Evolutionary conservation across 768 basidiomycete species (phyloP), one percentile per base, ranked within the genome.

Genomic region (Lentinula guzmanii): DNA sequence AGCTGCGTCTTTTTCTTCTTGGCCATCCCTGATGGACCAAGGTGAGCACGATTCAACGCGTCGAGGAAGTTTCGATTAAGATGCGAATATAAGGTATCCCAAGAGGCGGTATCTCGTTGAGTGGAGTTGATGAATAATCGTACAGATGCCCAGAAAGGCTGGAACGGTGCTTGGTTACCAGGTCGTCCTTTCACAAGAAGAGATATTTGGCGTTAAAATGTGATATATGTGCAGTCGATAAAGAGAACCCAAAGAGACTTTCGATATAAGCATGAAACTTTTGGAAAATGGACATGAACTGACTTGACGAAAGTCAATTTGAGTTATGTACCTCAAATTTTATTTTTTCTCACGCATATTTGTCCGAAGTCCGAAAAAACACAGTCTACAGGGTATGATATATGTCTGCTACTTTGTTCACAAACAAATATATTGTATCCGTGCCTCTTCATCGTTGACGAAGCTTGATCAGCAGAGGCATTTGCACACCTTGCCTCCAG

Each of bases 1-100:
- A 89, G 70, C 70, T 91, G 86, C 5, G 86, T 84, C 76, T 91
- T 93, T 81, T 87, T 93, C 78, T 91, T 92, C 79, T 92, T 93
- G 62, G 86, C 78, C 90, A 91, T 91, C 60, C 63, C 66, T 51
- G 63, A 65, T 65, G 65, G 64, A 65, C 68, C 67, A 67, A 65
- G 64, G 55, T 56, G 46, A 33, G 31, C 35, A 46, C 35, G 61
- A 21, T 18, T 18, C 37, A 21, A 60, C 59, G 51, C 59, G 59
- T 61, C 15, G 41, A 31, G 18, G 28, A 9, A n/a, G 43, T 18
- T 39, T 43, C 11, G 41, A 42, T 56, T 28, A 28, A n/a, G 18
- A 11, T 39, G 48, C 37, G 37, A 41, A 18, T 56, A 4, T 56
- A 56, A 56, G 55, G 18, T 56, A 56, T 56, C 39, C 39, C 43